A percentile compares a stretch with the other conserved stretches of the same genome.
Conservation (phyloP, 169 alveolate genomes). For the Plasmodium inui region DNA sequence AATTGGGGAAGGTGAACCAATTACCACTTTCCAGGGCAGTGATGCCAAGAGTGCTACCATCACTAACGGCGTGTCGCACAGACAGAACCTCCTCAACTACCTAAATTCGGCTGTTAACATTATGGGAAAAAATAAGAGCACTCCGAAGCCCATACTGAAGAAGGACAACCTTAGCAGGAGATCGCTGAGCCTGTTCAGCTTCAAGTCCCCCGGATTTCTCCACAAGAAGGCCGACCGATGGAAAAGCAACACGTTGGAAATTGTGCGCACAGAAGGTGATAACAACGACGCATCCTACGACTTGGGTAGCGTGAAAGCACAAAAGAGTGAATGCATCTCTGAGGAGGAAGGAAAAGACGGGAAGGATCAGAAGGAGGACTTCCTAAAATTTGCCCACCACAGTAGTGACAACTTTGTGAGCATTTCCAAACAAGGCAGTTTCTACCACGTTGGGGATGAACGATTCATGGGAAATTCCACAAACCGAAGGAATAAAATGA, state of each 20-base stretch:
- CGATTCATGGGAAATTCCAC: not conserved
- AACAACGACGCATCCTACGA: not conserved
- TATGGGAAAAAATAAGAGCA: constrained; percentile 14
- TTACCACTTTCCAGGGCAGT: not conserved
- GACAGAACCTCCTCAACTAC: not conserved
- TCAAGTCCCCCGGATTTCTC: not conserved
- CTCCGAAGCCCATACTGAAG: constrained; percentile 2
- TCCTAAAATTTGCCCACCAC: not conserved
- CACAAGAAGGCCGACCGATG: not conserved
- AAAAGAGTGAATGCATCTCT: not conserved
- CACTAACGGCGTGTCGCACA: not conserved
- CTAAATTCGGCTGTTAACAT: constrained; percentile 2
- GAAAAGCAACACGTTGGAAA: constrained; percentile 10
- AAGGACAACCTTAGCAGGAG: not conserved
- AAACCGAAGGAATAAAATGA: not conserved
- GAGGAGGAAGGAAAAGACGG: not conserved
- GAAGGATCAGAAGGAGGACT: not conserved
- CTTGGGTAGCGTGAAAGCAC: not conserved
- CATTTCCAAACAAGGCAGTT: not conserved
- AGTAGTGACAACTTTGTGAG: not conserved
- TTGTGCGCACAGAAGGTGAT: not conserved
- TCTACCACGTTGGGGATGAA: not conserved
- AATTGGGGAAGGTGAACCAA: not conserved
- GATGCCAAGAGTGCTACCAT: not conserved
- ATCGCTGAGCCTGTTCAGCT: constrained; percentile 29